These are phyloP conservation scores for Entoloma clypeatum DNA, from an alignment of 1,284 basidiomycete species.

Conservation along the genomic window DNA sequence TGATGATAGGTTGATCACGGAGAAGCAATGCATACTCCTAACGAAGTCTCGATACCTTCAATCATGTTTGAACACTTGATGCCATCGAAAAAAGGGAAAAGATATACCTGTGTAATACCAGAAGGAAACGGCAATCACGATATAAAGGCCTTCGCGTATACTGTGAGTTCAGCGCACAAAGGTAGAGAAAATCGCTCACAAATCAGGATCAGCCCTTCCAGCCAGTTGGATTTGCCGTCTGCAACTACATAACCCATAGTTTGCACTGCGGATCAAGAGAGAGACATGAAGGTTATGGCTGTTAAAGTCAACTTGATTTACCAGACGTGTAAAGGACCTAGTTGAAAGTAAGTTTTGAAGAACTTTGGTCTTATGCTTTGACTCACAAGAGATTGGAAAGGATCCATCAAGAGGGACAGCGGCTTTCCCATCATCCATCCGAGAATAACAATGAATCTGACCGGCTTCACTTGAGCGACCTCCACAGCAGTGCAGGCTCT, in stretches of 20 bases:
- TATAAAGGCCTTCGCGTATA: conserved; percentile 44
- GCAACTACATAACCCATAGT: conserved; percentile 80
- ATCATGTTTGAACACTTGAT: too few species aligned
- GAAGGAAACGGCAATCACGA: conserved; percentile 56
- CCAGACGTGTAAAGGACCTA: conserved; percentile 37
- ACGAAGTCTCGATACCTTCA: too few species aligned
- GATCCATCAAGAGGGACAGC: conserved; percentile 61
- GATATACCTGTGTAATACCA: conserved; percentile 66
- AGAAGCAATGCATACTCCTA: too few species aligned
- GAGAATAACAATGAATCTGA: conserved; percentile 60
- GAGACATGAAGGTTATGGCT: background rate
- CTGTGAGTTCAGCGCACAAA: background rate
- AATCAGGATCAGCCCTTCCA: conserved; percentile 73
- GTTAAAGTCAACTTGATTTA: conserved; percentile 9
- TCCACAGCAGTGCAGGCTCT: background rate
- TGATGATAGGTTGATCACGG: too few species aligned
- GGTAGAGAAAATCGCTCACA: conserved; percentile 33
- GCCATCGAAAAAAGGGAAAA: too few species aligned
- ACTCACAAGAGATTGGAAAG: conserved; percentile 61
- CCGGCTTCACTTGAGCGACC: too few species aligned
- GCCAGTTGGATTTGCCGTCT: conserved; percentile 85
- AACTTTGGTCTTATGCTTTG: background rate
- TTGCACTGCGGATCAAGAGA: conserved; percentile 56
- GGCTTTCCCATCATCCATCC: conserved; percentile 67
- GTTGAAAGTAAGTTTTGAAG: conserved; percentile 3